Percentiles rank a stretch among this genome's conserved stretches.
These are phyloP conservation scores for Hevea brasiliensis DNA, from an alignment of 345 rosid genomes.

Conservation along the genomic window DNA sequence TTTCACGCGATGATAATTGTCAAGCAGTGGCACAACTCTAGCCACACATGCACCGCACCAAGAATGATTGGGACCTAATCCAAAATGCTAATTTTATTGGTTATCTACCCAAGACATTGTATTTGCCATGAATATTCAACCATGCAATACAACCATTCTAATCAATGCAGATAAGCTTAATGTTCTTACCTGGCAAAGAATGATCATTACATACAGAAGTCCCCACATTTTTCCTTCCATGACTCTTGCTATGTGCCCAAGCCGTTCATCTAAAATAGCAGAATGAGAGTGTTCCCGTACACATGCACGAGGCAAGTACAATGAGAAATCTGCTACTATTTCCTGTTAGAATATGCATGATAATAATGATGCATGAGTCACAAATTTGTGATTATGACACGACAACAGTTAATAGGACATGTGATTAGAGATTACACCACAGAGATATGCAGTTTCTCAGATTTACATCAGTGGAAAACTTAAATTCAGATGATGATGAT, in stretches of 20 bases:
- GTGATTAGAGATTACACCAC: not conserved
- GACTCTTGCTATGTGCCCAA: not conserved
- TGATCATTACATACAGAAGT: not conserved
- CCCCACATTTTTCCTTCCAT: not conserved
- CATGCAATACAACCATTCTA: no score
- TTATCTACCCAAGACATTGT: no score
- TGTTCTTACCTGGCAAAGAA: constrained; percentile 1
- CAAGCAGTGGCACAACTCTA: no score
- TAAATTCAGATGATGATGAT: no score
- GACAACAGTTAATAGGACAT: no score
- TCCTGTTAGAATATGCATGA: not conserved
- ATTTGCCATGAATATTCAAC: no score
- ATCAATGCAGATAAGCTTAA: not conserved
- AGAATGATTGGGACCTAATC: no score
- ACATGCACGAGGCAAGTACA: not conserved
- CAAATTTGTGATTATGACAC: no score
- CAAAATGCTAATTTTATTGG: no score
- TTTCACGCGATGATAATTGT: no score
- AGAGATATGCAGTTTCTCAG: not conserved
- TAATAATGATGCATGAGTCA: not conserved
- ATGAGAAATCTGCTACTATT: not conserved
- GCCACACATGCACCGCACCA: no score
- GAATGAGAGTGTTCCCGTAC: no score
- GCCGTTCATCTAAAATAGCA: not conserved
- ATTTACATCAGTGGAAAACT: not conserved